Conservation (phyloP, 257 asterid genomes). For the Ilex aquifolium region DNA sequence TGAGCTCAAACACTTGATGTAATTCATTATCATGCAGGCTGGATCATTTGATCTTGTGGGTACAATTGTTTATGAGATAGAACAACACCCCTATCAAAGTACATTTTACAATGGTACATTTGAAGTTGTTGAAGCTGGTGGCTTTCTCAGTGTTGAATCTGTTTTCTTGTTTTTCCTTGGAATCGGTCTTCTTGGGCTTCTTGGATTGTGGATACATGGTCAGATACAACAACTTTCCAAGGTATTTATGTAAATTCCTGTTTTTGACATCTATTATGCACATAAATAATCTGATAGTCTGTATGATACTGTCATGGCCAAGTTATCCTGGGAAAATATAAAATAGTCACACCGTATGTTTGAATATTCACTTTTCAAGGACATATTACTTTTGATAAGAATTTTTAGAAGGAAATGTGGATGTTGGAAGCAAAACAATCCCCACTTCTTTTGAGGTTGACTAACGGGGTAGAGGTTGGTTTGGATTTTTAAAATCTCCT, state of each 20-base stretch:
- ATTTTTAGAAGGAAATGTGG: too few relatives aligned
- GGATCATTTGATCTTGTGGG: constrained; percentile 94
- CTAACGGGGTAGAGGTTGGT: too few relatives aligned
- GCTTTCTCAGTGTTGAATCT: constrained; percentile 81
- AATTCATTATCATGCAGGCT: constrained; percentile 40
- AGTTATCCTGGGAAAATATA: too few relatives aligned
- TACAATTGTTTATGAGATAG: constrained; percentile 80
- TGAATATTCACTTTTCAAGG: too few relatives aligned
- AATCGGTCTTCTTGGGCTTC: constrained; percentile 57
- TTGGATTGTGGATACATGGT: constrained; percentile 59
- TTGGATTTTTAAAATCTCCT: too few relatives aligned
- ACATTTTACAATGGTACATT: constrained; percentile 90
- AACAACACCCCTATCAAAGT: constrained; percentile 66
- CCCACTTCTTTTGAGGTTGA: too few relatives aligned
- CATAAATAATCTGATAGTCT: too few relatives aligned
- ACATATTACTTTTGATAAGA: too few relatives aligned
- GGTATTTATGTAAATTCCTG: constrained; percentile 34
- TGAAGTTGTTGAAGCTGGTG: constrained; percentile 86
- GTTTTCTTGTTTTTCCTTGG: constrained; percentile 88
- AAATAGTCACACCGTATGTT: too few relatives aligned
- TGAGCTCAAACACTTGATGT: too few relatives aligned
- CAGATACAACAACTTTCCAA: constrained; percentile 69
- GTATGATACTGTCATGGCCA: too few relatives aligned
- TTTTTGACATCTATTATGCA: neutral
- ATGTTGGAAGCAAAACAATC: too few relatives aligned